phyloP scores from a whole-genome alignment of 2,329 filamentous ascomycete genomes.

The Xylaria sp. region DNA sequence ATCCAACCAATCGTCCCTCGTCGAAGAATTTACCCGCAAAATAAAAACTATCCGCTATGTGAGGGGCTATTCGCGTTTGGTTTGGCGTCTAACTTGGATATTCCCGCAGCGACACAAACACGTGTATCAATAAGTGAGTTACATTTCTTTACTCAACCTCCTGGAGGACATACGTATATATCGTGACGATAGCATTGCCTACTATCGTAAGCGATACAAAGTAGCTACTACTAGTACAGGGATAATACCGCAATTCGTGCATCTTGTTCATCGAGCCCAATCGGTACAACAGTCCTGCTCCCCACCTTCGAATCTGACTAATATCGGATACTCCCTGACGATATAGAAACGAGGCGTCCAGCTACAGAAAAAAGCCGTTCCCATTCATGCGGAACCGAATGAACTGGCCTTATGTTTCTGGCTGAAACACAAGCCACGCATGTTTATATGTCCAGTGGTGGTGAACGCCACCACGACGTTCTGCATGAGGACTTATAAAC shows the following conservation, averaged over 20 bases:
- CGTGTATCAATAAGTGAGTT: background rate
- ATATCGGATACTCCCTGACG: background rate
- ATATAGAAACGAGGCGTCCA: slow-evolving; percentile 7
- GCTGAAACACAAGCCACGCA: slow-evolving; percentile 24
- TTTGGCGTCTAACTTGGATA: background rate
- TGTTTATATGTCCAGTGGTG: background rate
- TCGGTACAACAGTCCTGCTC: background rate
- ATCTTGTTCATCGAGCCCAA: background rate
- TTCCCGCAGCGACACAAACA: background rate
- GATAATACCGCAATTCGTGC: background rate
- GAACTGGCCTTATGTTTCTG: background rate
- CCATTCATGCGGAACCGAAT: slow-evolving; percentile 22
- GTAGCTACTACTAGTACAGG: too few relatives aligned
- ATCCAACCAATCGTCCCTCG: background rate
- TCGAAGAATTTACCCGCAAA: background rate
- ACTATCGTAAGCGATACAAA: background rate
- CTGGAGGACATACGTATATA: background rate
- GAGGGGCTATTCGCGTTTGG: background rate
- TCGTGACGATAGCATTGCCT: background rate
- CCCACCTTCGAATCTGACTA: slow-evolving; percentile 1
- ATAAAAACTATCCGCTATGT: background rate
- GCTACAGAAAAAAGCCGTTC: background rate
- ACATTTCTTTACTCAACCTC: background rate
- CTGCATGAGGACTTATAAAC: background rate
- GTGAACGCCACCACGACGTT: background rate